Evolutionary conservation across 805 yeast genomes (phyloP).

Genomic region (Myxozyma mucilagina): DNA sequence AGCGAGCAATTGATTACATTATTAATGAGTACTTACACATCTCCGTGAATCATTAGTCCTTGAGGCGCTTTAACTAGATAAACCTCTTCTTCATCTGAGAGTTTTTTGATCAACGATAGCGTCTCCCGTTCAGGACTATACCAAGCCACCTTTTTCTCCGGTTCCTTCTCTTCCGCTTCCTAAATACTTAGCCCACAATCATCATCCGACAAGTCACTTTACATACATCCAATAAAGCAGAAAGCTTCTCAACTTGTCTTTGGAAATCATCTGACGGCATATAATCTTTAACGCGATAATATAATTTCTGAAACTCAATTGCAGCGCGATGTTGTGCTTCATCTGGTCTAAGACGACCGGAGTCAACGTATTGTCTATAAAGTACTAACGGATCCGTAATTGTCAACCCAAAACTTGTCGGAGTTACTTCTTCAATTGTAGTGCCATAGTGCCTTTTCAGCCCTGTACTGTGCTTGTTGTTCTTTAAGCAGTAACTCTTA

Average conservation of each 20-base stretch:
- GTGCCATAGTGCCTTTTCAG: too few species aligned
- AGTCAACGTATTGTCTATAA: constrained; percentile 54
- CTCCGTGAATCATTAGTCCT: constrained; percentile 56
- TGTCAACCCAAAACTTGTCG: constrained; percentile 35
- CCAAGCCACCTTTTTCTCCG: constrained; percentile 10
- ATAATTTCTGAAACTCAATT: constrained; percentile 61
- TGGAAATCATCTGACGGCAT: constrained; percentile 52
- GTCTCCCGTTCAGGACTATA: constrained; percentile 25
- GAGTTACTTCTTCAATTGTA: background rate
- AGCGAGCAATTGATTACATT: background rate
- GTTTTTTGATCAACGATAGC: constrained; percentile 48
- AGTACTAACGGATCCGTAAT: constrained; percentile 65
- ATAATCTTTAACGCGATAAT: constrained; percentile 59
- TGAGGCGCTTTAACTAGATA: constrained; percentile 58
- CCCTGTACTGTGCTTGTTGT: too few species aligned
- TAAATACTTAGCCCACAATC: background rate
- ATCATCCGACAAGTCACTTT: background rate
- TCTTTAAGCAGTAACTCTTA: too few species aligned
- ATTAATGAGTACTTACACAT: constrained; percentile 28
- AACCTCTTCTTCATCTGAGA: constrained; percentile 64
- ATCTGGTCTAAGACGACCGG: constrained; percentile 57
- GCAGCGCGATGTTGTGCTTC: constrained; percentile 62
- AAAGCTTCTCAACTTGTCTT: constrained; percentile 44
- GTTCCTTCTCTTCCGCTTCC: background rate
- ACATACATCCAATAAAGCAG: constrained; percentile 40